A percentile compares a stretch with the other conserved stretches of the same genome.
phyloP scores from a whole-genome alignment of 1,284 basidiomycete species.

The Sporisorium scitamineum region DNA sequence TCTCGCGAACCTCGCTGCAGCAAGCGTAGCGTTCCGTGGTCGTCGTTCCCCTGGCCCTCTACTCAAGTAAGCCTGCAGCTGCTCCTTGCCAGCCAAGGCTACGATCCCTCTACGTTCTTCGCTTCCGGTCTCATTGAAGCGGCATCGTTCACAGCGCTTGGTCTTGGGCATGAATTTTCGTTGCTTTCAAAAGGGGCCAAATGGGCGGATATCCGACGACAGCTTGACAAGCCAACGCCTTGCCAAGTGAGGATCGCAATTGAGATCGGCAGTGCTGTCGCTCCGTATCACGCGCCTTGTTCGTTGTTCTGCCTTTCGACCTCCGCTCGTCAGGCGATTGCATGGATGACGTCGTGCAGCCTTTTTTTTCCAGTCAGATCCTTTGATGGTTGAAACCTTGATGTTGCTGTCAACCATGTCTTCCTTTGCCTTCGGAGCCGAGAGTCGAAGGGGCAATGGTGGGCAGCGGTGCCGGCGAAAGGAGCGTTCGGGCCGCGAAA shows the following conservation, averaged over 20 bases:
- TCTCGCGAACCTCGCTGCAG: neutral
- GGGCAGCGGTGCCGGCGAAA: too few relatives aligned
- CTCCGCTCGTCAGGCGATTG: slow-evolving; percentile 5
- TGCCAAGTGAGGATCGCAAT: slow-evolving; percentile 32
- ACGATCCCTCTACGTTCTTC: neutral
- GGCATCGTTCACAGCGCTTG: neutral
- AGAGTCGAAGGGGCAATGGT: neutral
- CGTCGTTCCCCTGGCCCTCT: neutral
- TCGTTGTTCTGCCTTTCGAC: neutral
- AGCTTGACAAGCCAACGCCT: too few relatives aligned
- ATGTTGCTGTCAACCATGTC: too few relatives aligned
- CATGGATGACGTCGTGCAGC: neutral
- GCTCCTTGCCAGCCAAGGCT: too few relatives aligned
- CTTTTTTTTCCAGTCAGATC: neutral
- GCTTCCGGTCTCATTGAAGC: too few relatives aligned
- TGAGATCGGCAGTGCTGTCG: slow-evolving; percentile 7
- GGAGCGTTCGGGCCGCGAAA: too few relatives aligned
- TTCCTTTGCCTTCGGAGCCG: neutral
- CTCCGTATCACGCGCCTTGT: neutral
- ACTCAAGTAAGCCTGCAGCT: too few relatives aligned
- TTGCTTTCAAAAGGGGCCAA: neutral
- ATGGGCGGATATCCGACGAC: slow-evolving; percentile 30
- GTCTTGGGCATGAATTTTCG: neutral
- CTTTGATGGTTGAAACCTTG: neutral
- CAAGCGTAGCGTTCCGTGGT: neutral